Conservation (phyloP, 129 eudicot genomes). For the Tanacetum coccineum region DNA sequence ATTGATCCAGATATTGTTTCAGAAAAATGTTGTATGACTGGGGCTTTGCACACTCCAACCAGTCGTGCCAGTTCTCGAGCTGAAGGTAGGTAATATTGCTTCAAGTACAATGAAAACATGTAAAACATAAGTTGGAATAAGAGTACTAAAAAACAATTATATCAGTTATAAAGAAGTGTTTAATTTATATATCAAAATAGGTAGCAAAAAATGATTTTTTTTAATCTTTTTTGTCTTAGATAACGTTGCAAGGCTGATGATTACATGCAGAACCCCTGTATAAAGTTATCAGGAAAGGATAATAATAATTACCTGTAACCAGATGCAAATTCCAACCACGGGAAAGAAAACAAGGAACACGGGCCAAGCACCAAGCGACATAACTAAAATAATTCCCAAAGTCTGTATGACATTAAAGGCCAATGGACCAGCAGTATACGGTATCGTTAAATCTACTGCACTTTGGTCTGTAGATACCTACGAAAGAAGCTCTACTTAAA, state of each 20-base stretch:
- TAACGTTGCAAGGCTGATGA: neutral
- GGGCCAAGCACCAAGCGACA: conserved; percentile 93
- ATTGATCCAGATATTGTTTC: conserved; percentile 88
- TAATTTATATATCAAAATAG: neutral
- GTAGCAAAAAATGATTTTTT: neutral
- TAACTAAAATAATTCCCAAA: conserved; percentile 65
- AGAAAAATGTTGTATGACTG: conserved; percentile 91
- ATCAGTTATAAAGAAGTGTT: neutral
- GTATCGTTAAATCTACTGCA: conserved; percentile 62
- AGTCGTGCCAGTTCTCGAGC: conserved; percentile 90
- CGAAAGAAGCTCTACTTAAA: neutral
- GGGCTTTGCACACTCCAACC: conserved; percentile 84
- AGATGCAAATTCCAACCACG: conserved; percentile 52
- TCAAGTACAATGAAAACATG: conserved; percentile 19
- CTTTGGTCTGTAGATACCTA: conserved; percentile 97
- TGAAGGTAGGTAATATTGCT: conserved; percentile 81
- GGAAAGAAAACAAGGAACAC: conserved; percentile 81
- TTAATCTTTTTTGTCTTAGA: neutral
- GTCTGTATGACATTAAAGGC: conserved; percentile 68
- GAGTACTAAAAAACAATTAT: neutral
- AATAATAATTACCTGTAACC: conserved; percentile 50
- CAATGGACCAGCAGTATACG: conserved; percentile 40
- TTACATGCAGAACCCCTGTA: neutral
- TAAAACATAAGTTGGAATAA: conserved; percentile 10
- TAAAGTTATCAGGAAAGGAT: neutral